These are phyloP conservation scores for Mucor sp. DNA, from an alignment of 371 early-diverging fungal genomes.

Conservation along the genomic window DNA sequence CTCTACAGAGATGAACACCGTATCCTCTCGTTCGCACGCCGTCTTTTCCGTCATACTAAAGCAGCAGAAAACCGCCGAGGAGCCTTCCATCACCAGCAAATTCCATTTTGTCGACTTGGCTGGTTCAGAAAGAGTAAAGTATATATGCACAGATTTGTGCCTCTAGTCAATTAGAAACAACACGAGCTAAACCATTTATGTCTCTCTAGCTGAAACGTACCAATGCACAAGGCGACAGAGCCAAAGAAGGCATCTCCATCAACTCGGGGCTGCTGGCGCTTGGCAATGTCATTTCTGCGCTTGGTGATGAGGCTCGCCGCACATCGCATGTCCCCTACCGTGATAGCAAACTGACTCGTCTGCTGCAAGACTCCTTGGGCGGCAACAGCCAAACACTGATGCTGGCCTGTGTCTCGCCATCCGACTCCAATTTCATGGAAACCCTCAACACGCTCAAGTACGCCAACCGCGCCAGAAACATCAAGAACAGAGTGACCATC, in stretches of 20 bases:
- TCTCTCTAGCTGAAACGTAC: conserved; percentile 83
- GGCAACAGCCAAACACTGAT: conserved; percentile 93
- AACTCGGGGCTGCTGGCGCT: conserved; percentile 96
- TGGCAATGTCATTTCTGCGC: conserved; percentile 98
- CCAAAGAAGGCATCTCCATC: conserved; percentile 97
- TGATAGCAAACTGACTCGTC: conserved; percentile 97
- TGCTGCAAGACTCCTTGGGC: conserved; percentile 97
- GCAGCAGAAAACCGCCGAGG: conserved; percentile 46
- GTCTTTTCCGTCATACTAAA: conserved; percentile 92
- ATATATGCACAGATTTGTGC: not conserved
- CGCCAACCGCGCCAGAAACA: conserved; percentile 87
- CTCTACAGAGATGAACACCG: conserved; percentile 96
- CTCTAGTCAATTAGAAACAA: not conserved
- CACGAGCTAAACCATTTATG: not conserved
- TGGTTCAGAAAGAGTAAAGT: conserved; percentile 66
- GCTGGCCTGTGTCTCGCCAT: conserved; percentile 90
- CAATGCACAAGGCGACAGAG: conserved; percentile 90
- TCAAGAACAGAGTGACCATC: conserved; percentile 81
- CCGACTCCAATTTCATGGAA: conserved; percentile 83
- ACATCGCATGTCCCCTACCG: conserved; percentile 91
- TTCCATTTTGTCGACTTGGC: conserved; percentile 98
- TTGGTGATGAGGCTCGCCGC: conserved; percentile 82
- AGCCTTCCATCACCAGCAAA: conserved; percentile 55
- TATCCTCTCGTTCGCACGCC: conserved; percentile 98
- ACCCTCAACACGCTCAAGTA: conserved; percentile 92